These are phyloP conservation scores for Helichrysum umbraculigerum DNA, from an alignment of 129 eudicot genomes.

Conservation along the genomic window DNA sequence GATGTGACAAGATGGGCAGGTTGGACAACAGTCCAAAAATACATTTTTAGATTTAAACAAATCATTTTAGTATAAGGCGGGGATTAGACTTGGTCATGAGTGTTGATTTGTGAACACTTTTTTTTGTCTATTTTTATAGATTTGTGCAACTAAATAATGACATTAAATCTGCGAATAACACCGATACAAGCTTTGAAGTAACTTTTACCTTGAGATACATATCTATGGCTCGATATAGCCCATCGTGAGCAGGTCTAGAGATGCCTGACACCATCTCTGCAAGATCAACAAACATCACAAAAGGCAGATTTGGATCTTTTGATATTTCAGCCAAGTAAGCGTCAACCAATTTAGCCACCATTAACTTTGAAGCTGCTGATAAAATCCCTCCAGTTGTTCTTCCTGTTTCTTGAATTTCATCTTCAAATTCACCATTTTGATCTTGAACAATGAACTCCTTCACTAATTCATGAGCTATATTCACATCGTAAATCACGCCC, in stretches of 20 bases:
- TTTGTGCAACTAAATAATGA: background rate
- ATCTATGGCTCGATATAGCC: conserved; percentile 86
- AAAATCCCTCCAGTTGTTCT: conserved; percentile 57
- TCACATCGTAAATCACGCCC: conserved; percentile 54
- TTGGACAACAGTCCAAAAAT: background rate
- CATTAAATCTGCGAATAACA: background rate
- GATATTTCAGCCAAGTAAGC: conserved; percentile 80
- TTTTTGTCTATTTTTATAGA: background rate
- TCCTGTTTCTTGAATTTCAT: conserved; percentile 53
- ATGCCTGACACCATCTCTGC: conserved; percentile 74
- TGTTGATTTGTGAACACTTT: background rate
- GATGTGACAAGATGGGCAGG: background rate
- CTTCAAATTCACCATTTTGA: conserved; percentile 41
- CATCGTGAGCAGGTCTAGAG: conserved; percentile 79
- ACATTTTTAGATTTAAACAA: background rate
- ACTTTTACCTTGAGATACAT: conserved; percentile 74
- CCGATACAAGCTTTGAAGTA: background rate
- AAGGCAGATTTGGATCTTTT: conserved; percentile 77
- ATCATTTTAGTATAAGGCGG: too few relatives aligned
- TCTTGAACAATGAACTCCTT: conserved; percentile 65
- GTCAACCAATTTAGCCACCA: conserved; percentile 87
- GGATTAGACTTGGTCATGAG: too few relatives aligned
- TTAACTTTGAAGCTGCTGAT: conserved; percentile 89
- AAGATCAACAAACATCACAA: conserved; percentile 57
- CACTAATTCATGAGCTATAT: conserved; percentile 51